Evolutionary conservation across 352 stramenopile genomes (phyloP), one percentile per base, ranked within the genome.

Genomic region (Pythium oligandrum): DNA sequence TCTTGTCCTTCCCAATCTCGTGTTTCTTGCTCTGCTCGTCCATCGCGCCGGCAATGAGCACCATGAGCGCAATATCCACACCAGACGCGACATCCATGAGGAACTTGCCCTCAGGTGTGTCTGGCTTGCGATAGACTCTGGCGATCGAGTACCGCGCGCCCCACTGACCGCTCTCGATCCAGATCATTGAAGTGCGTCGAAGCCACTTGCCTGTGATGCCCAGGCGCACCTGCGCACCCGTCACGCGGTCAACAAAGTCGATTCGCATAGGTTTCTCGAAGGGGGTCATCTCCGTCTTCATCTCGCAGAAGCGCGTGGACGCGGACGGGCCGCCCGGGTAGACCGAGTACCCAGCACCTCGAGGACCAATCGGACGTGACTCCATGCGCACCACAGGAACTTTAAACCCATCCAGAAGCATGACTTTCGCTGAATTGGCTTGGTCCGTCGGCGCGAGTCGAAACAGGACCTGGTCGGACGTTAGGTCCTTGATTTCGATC

Each of bases 21-120:
- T 61, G 48, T 8, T 61, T 61, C 36, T 55, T 57, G 8, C 3
- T 53, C 42, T 61, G 48, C 48, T 66, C 58, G 9, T 61, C 58
- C 40, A 66, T 43, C 17, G 58, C 53, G n/a, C 36, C 51, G 7
- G 40, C 39, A 5, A 61, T 17, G n/a, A 66, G 26, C 51, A 64
- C 45, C 4, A 60, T 44, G 3, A 64, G 40, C 30, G 51, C 34
- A 36, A 51, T 3, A 37, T 67, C 60, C 2, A 63, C 55, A 17
- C 55, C 55, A 1, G 53, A 43, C 17, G 60, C 60, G 10, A 67
- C 47, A 31, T 67, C 54, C 32, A 63, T 52, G 9, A 33, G 17
- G 47, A 44, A 66, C 10, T 4, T 32, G 8, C 39, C 48, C 6
- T 53, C 53, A 4, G 30, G 12, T 11, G 43, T 30, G 40, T 36